Percentiles rank a stretch among this genome's conserved stretches.
These are phyloP conservation scores for Xylaria sp. DNA, from an alignment of 2,329 filamentous ascomycete genomes.

Conservation along the genomic window DNA sequence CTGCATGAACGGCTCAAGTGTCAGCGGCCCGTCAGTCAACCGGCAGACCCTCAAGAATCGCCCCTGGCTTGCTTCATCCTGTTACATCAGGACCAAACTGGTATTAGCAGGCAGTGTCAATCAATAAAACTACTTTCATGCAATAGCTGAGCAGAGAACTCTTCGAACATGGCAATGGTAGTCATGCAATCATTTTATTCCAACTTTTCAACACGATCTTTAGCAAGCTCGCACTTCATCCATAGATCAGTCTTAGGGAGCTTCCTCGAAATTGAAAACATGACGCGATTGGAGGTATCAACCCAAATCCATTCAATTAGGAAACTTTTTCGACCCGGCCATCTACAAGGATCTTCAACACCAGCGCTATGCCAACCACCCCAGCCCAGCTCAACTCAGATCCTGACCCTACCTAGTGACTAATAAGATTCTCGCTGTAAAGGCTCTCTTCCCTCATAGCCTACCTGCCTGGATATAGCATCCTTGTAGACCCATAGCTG, in stretches of 20 bases:
- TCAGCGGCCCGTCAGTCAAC: slow-evolving; percentile 29
- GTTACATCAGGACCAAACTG: not conserved
- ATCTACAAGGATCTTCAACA: slow-evolving; percentile 19
- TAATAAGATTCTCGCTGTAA: not conserved
- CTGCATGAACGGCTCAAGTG: slow-evolving; percentile 34
- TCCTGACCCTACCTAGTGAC: not conserved
- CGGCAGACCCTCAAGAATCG: slow-evolving; percentile 5
- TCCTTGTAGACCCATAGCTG: not conserved
- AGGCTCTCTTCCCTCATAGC: not conserved
- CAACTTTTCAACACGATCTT: not conserved
- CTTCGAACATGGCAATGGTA: not conserved
- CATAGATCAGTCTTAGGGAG: not conserved
- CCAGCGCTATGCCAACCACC: slow-evolving; percentile 20
- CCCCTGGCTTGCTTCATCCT: not conserved
- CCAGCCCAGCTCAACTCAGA: slow-evolving; percentile 1
- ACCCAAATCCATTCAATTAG: not conserved
- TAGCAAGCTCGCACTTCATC: not conserved
- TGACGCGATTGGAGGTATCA: slow-evolving; percentile 1
- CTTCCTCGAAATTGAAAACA: not conserved
- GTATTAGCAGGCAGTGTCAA: not conserved
- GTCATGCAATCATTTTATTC: not conserved
- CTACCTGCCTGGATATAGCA: not conserved
- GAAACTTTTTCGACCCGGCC: slow-evolving; percentile 10
- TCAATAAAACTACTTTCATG: not conserved
- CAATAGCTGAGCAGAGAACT: not conserved